phyloP scores from a whole-genome alignment of 2,329 filamentous ascomycete species.

The Alternaria brassicae region DNA sequence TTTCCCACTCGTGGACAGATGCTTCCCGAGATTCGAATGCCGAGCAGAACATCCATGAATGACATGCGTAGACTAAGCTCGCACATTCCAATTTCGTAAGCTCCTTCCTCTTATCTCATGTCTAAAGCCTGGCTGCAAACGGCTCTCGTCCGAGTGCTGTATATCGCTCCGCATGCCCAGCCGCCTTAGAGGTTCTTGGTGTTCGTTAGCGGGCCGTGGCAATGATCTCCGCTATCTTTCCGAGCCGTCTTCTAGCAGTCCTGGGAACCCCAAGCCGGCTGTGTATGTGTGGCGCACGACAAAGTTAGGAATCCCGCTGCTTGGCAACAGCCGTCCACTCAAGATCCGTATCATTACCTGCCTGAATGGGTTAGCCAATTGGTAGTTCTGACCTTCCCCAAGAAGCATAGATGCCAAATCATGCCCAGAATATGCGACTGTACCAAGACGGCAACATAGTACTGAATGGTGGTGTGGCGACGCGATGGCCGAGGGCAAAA shows the following conservation, averaged over 20 bases:
- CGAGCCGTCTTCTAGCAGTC: neutral
- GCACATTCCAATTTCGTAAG: slow-evolving; percentile 7
- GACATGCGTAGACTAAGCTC: neutral
- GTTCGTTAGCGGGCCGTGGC: neutral
- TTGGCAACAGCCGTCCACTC: slow-evolving; percentile 4
- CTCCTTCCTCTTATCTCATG: slow-evolving; percentile 6
- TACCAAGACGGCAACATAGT: slow-evolving; percentile 17
- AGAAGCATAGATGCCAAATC: slow-evolving; percentile 19
- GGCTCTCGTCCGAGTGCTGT: neutral
- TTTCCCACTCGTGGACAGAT: neutral
- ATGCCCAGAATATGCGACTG: slow-evolving; percentile 13
- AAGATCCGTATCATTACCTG: slow-evolving; percentile 11
- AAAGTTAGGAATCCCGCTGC: neutral
- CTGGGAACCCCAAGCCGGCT: neutral
- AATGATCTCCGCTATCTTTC: neutral
- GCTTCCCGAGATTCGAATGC: neutral
- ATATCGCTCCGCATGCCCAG: slow-evolving; percentile 7
- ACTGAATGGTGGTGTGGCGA: slow-evolving; percentile 5
- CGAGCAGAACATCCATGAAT: neutral
- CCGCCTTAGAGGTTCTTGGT: neutral
- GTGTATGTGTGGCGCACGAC: slow-evolving; percentile 1
- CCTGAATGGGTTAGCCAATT: slow-evolving; percentile 11
- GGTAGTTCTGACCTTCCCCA: slow-evolving; percentile 17
- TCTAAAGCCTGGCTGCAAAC: neutral
- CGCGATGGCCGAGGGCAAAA: neutral